Evolutionary conservation across 169 alveolate species (phyloP).

Genomic region (Amoebophrya sp.): DNA sequence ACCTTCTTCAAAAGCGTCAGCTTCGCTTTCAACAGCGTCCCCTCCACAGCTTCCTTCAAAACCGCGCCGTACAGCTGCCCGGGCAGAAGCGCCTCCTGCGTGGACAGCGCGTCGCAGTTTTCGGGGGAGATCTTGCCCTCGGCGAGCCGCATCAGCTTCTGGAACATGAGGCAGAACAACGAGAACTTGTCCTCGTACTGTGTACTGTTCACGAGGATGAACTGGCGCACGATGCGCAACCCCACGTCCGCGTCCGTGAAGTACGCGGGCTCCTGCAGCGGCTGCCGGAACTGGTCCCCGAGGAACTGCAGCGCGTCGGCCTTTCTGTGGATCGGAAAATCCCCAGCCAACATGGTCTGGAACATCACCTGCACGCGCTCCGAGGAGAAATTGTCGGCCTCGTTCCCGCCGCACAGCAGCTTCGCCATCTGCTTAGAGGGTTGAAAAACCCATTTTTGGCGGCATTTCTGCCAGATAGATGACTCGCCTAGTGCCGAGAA

Average conservation of each 20-base stretch:
- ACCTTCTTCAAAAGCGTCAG: conserved; percentile 25
- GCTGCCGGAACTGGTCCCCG: conserved; percentile 36
- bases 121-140: conserved; percentile 18
- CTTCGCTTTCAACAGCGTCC: conserved; percentile 35
- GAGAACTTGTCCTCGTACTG: not conserved
- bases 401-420: conserved; percentile 47
- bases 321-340: conserved; percentile 44
- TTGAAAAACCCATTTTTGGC: no score
- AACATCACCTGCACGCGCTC: conserved; percentile 71
- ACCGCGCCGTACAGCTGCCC: conserved; percentile 52
- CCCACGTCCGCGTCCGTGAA: conserved; percentile 27
- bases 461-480: no score
- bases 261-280: conserved; percentile 25
- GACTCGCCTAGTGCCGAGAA: no score
- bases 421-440: not conserved
- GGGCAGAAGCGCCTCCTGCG: conserved; percentile 50
- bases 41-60: conserved; percentile 46
- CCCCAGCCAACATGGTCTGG: conserved; percentile 40
- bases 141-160: conserved; percentile 10
- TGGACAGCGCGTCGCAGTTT: conserved; percentile 49
- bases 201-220: not conserved
- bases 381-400: conserved; percentile 45
- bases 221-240: conserved; percentile 28
- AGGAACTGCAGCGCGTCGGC: conserved; percentile 53
- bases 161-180: conserved; percentile 9